Evolutionary conservation across 208 protist genomes (phyloP), one percentile per base, ranked within the genome.

Genomic region (Acanthamoeba castellanii): DNA sequence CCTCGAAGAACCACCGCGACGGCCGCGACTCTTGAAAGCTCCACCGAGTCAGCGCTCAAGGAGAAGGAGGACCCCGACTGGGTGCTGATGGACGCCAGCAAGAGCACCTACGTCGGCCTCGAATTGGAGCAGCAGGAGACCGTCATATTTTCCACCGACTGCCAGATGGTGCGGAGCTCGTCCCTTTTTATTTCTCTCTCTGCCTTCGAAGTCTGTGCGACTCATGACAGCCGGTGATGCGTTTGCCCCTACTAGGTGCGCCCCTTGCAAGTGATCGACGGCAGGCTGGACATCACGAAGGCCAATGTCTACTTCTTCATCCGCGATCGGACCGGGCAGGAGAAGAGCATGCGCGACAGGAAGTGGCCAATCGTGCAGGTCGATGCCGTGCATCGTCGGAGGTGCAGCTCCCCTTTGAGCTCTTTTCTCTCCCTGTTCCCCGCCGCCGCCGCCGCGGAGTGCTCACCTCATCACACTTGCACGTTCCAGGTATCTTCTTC

Each of bases 401-500:
- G 84, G 50, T 91, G 47, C 32, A 16, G 3, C n/a, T 14, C 45
- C 20, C 9, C 42, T 47, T 13, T 47, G 7, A 47, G 42, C 42
- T 47, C 42, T 47, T 47, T 47, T 47, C 34, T 78, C 16, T 78
- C 34, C n/a, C 70, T 78, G 20, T 0, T 78, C 22, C 16, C 27
- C 25, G 13, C 11, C n/a, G 37, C 11, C n/a, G 37, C 37, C 3
- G 37, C 66, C 66, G 30, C 22, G 30, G 66, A 34, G 27, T 9
- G 64, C 22, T 45, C 20, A 11, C 8, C 34, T 81, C 25, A 30
- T 30, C 61, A n/a, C 20, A 13, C 8, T 68, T 25, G 18, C 18
- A 9, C n/a, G 72, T 8, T 20, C 9, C 14, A 98, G 98, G 37
- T 99, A 99, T 96, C 97, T 98, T 90, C 98, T 99, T 97, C 95